phyloP scores from a whole-genome alignment of 768 basidiomycete genomes.

The Leccinellum luteum region DNA sequence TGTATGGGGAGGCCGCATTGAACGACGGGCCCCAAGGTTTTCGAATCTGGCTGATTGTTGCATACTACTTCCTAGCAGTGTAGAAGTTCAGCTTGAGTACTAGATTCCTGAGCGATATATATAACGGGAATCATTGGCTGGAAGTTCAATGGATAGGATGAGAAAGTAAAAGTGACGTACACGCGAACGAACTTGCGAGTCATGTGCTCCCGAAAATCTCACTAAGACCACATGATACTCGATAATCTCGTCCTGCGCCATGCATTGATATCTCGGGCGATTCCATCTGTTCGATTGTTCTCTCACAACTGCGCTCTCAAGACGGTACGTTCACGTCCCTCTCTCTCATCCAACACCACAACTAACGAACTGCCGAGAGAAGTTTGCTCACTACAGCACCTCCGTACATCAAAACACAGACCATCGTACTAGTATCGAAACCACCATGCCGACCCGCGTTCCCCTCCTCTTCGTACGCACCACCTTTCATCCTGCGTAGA shows the following conservation, averaged over 20 bases:
- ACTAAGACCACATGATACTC: background rate
- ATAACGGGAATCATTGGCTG: background rate
- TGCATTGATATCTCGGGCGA: background rate
- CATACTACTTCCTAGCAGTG: background rate
- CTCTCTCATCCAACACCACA: background rate
- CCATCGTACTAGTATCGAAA: background rate
- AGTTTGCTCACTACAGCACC: background rate
- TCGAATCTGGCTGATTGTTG: background rate
- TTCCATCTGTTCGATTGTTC: background rate
- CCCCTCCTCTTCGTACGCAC: conserved; percentile 26
- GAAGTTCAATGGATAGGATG: background rate
- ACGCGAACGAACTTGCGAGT: background rate
- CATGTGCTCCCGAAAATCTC: background rate
- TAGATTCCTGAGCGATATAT: too few relatives aligned
- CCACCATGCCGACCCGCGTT: conserved; percentile 26
- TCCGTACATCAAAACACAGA: background rate
- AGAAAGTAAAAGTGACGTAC: background rate
- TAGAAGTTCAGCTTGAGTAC: background rate
- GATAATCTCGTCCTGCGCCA: background rate
- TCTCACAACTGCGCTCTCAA: background rate
- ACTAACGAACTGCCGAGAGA: background rate
- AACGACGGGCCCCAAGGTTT: background rate
- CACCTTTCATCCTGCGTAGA: background rate
- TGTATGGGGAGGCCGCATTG: too few relatives aligned
- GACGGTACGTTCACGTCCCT: background rate